Base-by-base conservation (phyloP, 768 basidiomycete species). In the Cystofilobasidium capitatum region DNA sequence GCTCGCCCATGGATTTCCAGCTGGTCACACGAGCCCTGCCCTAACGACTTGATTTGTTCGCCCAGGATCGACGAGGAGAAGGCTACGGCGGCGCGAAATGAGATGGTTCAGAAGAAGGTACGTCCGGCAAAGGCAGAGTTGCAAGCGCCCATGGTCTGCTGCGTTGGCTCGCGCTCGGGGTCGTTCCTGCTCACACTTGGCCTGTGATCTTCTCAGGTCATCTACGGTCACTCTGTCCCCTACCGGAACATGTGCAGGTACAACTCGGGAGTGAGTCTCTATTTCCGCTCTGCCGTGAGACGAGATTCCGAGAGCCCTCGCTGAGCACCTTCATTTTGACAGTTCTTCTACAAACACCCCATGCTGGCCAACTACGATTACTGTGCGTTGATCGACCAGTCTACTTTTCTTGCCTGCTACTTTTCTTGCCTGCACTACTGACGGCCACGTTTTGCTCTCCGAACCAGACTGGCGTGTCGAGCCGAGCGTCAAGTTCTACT, bases 371-470 rank as follows among this genome's bases (percentile, higher is more conserved):
- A 83, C 36, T 91, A 86, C 76, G 83, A 84, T 51, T 93, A 89
- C 77, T 92, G 93, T 93, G 89, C 90, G 84, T 93, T 35, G 89
- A 91, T 35, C 77, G 91, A 89, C 72, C 86, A 92, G 59, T 45
- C 76, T 13, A 12, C 7, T 71, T 70, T 89, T 55, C 79, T 83
- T 74, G 84, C 26, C 84, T 67, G 84, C 85, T 55, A 29, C 58
- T 76, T 74, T 72, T n/a, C 78, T 78, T 70, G 87, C 88, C 72
- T 35, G 12, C 26, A 10, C 20, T 49, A 40, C 37, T 35, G 62
- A n/a, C n/a, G n/a, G n/a, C n/a, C 49, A 9, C 24, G 5, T 24
- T 17, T 47, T 6, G 8, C 24, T 8, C 49, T 39, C 37, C 1
- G 16, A 9, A 45, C 24, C 22, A n/a, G 45, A 22, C 62, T 64